phyloP scores from a whole-genome alignment of 192 early-diverging fungal genomes.

The Coemansia sp. region DNA sequence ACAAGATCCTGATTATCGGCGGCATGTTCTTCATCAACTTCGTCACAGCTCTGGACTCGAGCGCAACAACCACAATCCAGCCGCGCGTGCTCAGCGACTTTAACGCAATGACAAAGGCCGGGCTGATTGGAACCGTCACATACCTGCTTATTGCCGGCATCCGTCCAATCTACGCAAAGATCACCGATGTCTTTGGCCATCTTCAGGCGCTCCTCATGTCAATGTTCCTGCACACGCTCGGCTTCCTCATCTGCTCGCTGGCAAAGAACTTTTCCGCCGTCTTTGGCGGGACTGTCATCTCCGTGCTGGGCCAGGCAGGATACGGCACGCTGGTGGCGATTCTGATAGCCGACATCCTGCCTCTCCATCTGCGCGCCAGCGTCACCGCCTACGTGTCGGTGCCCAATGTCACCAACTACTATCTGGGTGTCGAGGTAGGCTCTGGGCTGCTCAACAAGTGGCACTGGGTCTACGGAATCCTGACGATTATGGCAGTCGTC shows the following conservation, averaged over 20 bases:
- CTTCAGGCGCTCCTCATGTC: slow-evolving; percentile 22
- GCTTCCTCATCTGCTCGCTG: slow-evolving; percentile 31
- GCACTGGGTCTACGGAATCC: slow-evolving; percentile 52
- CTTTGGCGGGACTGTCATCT: slow-evolving; percentile 49
- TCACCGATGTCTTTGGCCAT: slow-evolving; percentile 41
- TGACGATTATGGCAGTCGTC: slow-evolving; percentile 38
- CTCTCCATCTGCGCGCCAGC: slow-evolving; percentile 38
- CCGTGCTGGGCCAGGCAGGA: slow-evolving; percentile 39
- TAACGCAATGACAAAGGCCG: slow-evolving; percentile 32
- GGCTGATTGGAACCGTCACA: slow-evolving; percentile 32
- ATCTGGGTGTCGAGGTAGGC: slow-evolving; percentile 43
- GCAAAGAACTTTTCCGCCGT: slow-evolving; percentile 33
- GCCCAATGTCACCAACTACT: slow-evolving; percentile 49
- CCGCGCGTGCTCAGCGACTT: slow-evolving; percentile 44
- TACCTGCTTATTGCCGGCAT: slow-evolving; percentile 39
- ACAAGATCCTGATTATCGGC: slow-evolving; percentile 37
- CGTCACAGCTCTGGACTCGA: slow-evolving; percentile 36
- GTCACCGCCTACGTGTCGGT: slow-evolving; percentile 39
- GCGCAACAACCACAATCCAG: slow-evolving; percentile 36
- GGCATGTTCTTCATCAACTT: slow-evolving; percentile 52
- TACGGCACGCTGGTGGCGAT: slow-evolving; percentile 47
- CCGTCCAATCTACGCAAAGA: slow-evolving; percentile 42
- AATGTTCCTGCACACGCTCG: slow-evolving; percentile 35
- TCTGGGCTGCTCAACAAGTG: slow-evolving; percentile 23
- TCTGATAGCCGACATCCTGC: slow-evolving; percentile 41